Base-by-base conservation (phyloP, 2,329 filamentous ascomycete genomes). In the Magnaporthales sp. region DNA sequence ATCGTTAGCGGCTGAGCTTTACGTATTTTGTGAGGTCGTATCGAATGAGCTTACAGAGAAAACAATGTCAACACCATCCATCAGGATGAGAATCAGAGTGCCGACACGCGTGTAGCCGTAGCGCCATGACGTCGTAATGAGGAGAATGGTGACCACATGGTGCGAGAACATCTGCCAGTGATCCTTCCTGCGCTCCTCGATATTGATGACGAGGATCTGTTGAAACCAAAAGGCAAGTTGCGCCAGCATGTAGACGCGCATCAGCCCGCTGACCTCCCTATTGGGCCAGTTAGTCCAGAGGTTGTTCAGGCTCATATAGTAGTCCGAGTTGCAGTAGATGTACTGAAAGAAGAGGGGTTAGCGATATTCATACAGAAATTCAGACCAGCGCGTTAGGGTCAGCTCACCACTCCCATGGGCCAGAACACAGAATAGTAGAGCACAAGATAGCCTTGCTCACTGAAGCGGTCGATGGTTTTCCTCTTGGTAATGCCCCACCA, bases 101-200 rank as follows among this genome's bases (percentile, higher is more conserved):
- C 92, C 94, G 30, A 97, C 91, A 62, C 91, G 90, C 67, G 90
- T 96, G 74, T 92, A 89, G 74, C 94, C 89, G 76, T 96, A 97
- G 70, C 88, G 86, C 76, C 98, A 98, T 70, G 91, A 94, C 32
- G 88, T 85, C 67, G 88, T 88, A 70, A 99, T 88, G 61, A 99
- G 86, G 5, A 83, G 81, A 73, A 89, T 91, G 24, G 95, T 99
- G 75, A 98, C 88, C 75, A 97, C 86, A 79, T 99, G 95, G 77
- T 98, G 95, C 22, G 88, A 89, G 71, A 98, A 88, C 95, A 98
- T 98, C 78, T 98, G 94, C 81, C 88, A 91, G 78, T 97, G 90
- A 73, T 99, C 95, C 80, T 98, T 98, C 73, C 95, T 87, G 70
- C 91, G 88, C 79, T 96, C 91, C 78, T 99, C 95, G 68, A 98